These are phyloP conservation scores for Globisporangium nagaii DNA, from an alignment of 352 stramenopile species.

Conservation along the genomic window DNA sequence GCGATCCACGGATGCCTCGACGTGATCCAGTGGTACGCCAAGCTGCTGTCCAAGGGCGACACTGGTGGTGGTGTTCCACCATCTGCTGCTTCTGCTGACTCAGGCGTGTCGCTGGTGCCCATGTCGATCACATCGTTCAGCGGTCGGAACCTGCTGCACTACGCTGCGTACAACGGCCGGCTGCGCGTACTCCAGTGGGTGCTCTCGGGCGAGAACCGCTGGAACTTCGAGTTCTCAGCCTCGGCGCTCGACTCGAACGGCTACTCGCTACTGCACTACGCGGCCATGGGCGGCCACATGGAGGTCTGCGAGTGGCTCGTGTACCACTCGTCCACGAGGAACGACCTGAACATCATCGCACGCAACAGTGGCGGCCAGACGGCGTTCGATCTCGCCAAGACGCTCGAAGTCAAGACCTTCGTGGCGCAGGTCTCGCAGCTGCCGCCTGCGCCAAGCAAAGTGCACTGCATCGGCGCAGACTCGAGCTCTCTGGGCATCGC, in stretches of 20 bases:
- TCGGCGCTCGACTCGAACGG: slow-evolving; percentile 41
- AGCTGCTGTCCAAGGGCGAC: slow-evolving; percentile 5
- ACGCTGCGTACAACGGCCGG: slow-evolving; percentile 58
- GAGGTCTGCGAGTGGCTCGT: slow-evolving; percentile 61
- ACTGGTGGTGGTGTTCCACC: neutral
- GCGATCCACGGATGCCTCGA: slow-evolving; percentile 61
- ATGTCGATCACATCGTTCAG: slow-evolving; percentile 55
- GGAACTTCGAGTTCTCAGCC: slow-evolving; percentile 22
- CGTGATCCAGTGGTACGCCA: slow-evolving; percentile 48
- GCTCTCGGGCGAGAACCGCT: slow-evolving; percentile 21
- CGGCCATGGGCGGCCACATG: slow-evolving; percentile 48
- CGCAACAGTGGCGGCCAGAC: slow-evolving; percentile 39
- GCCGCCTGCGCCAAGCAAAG: slow-evolving; percentile 20
- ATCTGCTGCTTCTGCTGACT: neutral
- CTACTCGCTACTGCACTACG: slow-evolving; percentile 65
- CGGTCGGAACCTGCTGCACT: slow-evolving; percentile 61
- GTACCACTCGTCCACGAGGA: slow-evolving; percentile 26
- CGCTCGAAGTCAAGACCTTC: slow-evolving; percentile 32
- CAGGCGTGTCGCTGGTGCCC: slow-evolving; percentile 12
- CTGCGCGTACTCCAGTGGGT: slow-evolving; percentile 48
- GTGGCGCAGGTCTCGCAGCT: slow-evolving; percentile 29
- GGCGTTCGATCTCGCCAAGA: slow-evolving; percentile 36
- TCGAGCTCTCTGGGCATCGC: slow-evolving; percentile 42
- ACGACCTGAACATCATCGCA: slow-evolving; percentile 36
- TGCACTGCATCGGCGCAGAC: slow-evolving; percentile 50